Evolutionary conservation across 1,139 yeast species (phyloP).

Genomic region (Saccharomyces pastorianus): DNA sequence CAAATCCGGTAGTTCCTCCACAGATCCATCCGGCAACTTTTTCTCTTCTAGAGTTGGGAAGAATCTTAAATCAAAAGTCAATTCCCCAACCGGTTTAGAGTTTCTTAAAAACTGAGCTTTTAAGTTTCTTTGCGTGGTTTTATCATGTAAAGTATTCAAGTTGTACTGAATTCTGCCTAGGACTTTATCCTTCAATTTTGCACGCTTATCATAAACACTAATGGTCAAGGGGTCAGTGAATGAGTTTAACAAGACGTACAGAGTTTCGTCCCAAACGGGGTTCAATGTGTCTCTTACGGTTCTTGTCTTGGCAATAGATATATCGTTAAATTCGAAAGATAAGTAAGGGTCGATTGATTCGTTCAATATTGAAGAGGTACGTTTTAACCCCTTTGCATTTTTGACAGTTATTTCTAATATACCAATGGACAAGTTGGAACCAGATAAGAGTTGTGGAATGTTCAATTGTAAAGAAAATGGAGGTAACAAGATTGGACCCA

Average conservation of each 20-base stretch:
- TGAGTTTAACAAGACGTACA: slow-evolving; percentile 60
- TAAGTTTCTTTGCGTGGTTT: slow-evolving; percentile 45
- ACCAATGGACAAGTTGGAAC: slow-evolving; percentile 82
- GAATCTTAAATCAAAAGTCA: slow-evolving; percentile 61
- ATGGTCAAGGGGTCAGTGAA: slow-evolving; percentile 73
- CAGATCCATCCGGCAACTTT: slow-evolving; percentile 73
- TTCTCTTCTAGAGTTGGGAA: slow-evolving; percentile 73
- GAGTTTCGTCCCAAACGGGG: slow-evolving; percentile 82
- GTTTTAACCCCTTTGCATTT: slow-evolving; percentile 58
- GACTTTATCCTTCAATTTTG: slow-evolving; percentile 66
- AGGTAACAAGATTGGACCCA: slow-evolving; percentile 75
- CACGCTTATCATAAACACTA: slow-evolving; percentile 64
- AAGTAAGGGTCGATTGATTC: slow-evolving; percentile 85
- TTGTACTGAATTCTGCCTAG: slow-evolving; percentile 73
- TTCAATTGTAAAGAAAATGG: slow-evolving; percentile 91
- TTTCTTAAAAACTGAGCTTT: slow-evolving; percentile 59
- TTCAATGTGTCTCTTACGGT: slow-evolving; percentile 51
- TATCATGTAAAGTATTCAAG: slow-evolving; percentile 53
- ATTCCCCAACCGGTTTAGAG: slow-evolving; percentile 69
- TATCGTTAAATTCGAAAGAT: slow-evolving; percentile 51
- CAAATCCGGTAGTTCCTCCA: slow-evolving; percentile 80
- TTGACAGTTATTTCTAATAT: slow-evolving; percentile 62
- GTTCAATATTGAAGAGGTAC: slow-evolving; percentile 55
- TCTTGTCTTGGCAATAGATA: slow-evolving; percentile 55
- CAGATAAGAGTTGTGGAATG: slow-evolving; percentile 81